Evolutionary conservation across 768 basidiomycete species (phyloP).

Genomic region (Paxillus involutus): DNA sequence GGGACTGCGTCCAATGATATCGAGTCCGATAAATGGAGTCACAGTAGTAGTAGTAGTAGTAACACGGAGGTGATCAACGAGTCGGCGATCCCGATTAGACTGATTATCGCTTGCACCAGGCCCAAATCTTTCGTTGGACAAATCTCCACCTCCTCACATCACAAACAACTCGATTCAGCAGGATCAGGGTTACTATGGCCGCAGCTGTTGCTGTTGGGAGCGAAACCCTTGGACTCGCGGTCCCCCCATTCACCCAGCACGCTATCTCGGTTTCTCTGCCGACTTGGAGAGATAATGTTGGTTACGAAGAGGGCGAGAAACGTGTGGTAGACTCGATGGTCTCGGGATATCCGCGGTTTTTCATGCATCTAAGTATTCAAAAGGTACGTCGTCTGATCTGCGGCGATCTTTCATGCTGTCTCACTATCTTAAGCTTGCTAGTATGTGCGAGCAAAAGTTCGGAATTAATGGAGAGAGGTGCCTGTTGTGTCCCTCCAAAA

Average conservation of each 20-base stretch:
- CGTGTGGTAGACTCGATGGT: constrained; percentile 80
- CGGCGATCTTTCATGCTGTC: neutral
- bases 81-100: no score
- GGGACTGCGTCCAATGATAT: no score
- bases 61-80: no score
- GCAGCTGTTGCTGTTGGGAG: constrained; percentile 5
- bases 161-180: neutral
- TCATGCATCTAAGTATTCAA: constrained; percentile 82
- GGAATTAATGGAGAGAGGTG: constrained; percentile 68
- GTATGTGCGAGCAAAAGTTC: constrained; percentile 77
- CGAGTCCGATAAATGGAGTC: no score
- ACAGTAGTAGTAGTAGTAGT: no score
- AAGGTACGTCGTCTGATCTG: constrained; percentile 54
- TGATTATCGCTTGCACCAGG: no score
- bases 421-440: constrained; percentile 58
- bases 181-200: constrained; percentile 3
- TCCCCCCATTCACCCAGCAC: constrained; percentile 74
- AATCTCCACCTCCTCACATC: no score
- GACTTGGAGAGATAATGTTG: constrained; percentile 89
- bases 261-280: constrained; percentile 96
- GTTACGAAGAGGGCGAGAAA: constrained; percentile 86
- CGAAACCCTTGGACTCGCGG: constrained; percentile 44
- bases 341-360: constrained; percentile 92
- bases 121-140: no score
- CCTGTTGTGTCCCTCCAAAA: constrained; percentile 76